Evolutionary conservation across 768 basidiomycete species (phyloP).

Genomic region (Phaeotremella fagi): DNA sequence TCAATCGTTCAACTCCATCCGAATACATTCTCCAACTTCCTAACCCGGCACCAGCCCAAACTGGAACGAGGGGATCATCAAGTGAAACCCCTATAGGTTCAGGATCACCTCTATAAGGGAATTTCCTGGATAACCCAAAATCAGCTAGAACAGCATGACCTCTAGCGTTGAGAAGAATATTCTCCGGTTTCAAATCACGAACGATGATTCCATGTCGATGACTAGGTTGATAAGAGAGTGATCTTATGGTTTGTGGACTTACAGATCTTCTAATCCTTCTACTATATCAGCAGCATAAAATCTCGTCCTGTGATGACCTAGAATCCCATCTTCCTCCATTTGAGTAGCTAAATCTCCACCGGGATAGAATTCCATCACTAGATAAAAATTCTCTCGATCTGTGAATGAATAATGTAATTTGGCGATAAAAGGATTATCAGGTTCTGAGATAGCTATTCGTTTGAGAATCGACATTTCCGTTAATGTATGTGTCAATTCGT

Average conservation of each 20-base stretch:
- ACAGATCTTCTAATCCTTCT: constrained; percentile 86
- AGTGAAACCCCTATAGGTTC: constrained; percentile 26
- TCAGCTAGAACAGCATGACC: constrained; percentile 97
- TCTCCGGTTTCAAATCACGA: constrained; percentile 91
- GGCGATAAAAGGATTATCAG: constrained; percentile 84
- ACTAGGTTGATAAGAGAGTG: constrained; percentile 58
- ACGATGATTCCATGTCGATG: constrained; percentile 94
- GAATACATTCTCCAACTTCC: constrained; percentile 15
- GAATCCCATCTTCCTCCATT: constrained; percentile 87
- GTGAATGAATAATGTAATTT: constrained; percentile 97
- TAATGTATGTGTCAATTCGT: constrained; percentile 91
- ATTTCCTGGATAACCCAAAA: constrained; percentile 60
- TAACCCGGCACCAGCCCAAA: constrained; percentile 32
- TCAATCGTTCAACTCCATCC: constrained; percentile 14
- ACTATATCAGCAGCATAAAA: constrained; percentile 97
- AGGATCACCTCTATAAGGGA: constrained; percentile 33
- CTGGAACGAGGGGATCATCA: constrained; percentile 19
- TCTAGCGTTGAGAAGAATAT: constrained; percentile 82
- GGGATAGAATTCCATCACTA: constrained; percentile 68
- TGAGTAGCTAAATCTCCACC: constrained; percentile 91
- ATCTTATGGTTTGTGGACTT: constrained; percentile 12
- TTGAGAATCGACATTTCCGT: constrained; percentile 95
- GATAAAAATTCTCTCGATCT: constrained; percentile 92
- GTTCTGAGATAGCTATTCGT: constrained; percentile 72
- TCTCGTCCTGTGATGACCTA: constrained; percentile 87